phyloP scores from a whole-genome alignment of 2,329 filamentous ascomycete genomes.

The Eurotiales sp. region DNA sequence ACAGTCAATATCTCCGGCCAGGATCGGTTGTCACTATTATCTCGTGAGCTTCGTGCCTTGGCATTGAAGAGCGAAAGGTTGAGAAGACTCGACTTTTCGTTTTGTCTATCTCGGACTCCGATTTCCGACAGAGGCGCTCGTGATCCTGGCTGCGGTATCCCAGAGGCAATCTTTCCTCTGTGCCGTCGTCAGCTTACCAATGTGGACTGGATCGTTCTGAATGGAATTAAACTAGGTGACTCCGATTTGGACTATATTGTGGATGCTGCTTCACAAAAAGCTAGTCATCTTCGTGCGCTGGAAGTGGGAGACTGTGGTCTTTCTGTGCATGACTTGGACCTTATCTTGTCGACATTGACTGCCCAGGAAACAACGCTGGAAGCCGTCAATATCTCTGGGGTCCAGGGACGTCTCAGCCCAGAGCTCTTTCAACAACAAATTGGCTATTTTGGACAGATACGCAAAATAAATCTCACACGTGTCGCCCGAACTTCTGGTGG shows the following conservation, averaged over 20 bases:
- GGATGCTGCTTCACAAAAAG: slow-evolving; percentile 63
- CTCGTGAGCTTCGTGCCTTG: slow-evolving; percentile 65
- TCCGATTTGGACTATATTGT: slow-evolving; percentile 65
- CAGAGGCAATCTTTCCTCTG: slow-evolving; percentile 65
- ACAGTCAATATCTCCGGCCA: slow-evolving; percentile 52
- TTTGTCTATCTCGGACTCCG: slow-evolving; percentile 55
- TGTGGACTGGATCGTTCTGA: slow-evolving; percentile 67
- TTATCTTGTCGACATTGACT: slow-evolving; percentile 61
- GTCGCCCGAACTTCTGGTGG: slow-evolving; percentile 60
- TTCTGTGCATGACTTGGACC: slow-evolving; percentile 48
- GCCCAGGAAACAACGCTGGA: slow-evolving; percentile 65
- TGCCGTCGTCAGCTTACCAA: slow-evolving; percentile 65
- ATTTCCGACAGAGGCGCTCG: slow-evolving; percentile 47
- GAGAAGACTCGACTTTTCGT: slow-evolving; percentile 62
- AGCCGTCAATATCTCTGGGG: slow-evolving; percentile 63
- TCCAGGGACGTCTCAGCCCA: slow-evolving; percentile 62
- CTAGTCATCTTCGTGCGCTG: slow-evolving; percentile 63
- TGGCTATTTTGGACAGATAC: slow-evolving; percentile 62
- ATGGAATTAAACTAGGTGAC: slow-evolving; percentile 66
- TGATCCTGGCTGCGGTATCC: slow-evolving; percentile 65
- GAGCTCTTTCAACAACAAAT: slow-evolving; percentile 64
- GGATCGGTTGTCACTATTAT: slow-evolving; percentile 55
- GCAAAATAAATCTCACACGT: slow-evolving; percentile 63
- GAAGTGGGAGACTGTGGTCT: slow-evolving; percentile 62
- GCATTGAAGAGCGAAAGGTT: slow-evolving; percentile 63